A percentile compares a stretch with the other conserved stretches of the same genome.
phyloP scores from a whole-genome alignment of 2,329 filamentous ascomycete genomes.

The Diaporthe nobilis region DNA sequence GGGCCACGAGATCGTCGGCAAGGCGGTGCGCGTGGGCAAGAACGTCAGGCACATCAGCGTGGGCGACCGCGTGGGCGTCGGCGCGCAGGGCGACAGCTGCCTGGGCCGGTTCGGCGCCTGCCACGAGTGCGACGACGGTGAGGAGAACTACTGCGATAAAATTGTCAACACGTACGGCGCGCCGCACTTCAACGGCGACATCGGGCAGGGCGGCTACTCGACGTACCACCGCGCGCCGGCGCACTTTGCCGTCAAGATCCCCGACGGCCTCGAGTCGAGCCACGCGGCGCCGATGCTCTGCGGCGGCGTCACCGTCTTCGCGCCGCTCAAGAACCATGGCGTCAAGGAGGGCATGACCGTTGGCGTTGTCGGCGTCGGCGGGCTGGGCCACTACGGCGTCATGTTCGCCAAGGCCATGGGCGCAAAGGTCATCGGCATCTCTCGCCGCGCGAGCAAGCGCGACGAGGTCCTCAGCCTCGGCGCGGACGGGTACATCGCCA shows the following conservation, averaged over 20 bases:
- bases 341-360: slow-evolving; percentile 76
- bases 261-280: slow-evolving; percentile 56
- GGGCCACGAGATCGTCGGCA: slow-evolving; percentile 77
- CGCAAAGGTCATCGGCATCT: slow-evolving; percentile 71
- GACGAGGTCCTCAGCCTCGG: slow-evolving; percentile 69
- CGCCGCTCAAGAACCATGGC: slow-evolving; percentile 69
- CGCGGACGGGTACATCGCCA: slow-evolving; percentile 62
- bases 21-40: slow-evolving; percentile 66
- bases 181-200: slow-evolving; percentile 64
- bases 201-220: slow-evolving; percentile 70
- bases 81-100: slow-evolving; percentile 72
- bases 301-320: slow-evolving; percentile 76
- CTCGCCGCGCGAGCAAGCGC: slow-evolving; percentile 64
- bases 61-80: slow-evolving; percentile 75
- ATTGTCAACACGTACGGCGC: slow-evolving; percentile 65
- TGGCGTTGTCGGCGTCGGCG: slow-evolving; percentile 77
- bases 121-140: slow-evolving; percentile 57
- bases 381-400: slow-evolving; percentile 77
- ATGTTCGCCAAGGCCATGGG: slow-evolving; percentile 77
- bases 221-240: slow-evolving; percentile 51
- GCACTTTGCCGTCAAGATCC: slow-evolving; percentile 63
- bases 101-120: slow-evolving; percentile 54
- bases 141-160: slow-evolving; percentile 57
- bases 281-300: slow-evolving; percentile 75
- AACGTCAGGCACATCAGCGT: slow-evolving; percentile 63